Evolutionary conservation across 1,284 basidiomycete species (phyloP).

Genomic region (Trichosporon sp.): DNA sequence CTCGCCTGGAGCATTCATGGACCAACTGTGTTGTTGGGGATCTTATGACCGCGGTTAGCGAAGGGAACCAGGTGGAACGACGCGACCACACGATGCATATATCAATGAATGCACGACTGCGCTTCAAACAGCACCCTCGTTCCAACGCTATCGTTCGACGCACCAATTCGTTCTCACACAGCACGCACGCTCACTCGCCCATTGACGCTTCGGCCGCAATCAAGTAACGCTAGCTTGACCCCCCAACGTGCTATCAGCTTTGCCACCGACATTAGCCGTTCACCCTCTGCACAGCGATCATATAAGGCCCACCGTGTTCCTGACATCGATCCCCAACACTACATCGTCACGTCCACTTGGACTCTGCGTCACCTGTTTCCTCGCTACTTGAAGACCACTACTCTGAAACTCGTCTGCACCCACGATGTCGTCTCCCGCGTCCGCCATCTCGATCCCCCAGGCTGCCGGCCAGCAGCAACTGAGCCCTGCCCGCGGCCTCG

Average conservation of each 20-base stretch:
- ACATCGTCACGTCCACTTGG: too few species aligned
- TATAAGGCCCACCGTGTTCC: slow-evolving; percentile 9
- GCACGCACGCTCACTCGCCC: not conserved
- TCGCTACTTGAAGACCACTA: too few species aligned
- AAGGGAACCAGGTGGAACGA: not conserved
- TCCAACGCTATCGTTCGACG: not conserved
- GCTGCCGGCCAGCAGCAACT: slow-evolving; percentile 2
- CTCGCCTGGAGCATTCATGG: not conserved
- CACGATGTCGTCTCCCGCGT: slow-evolving; percentile 6
- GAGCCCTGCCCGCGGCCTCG: slow-evolving; percentile 20
- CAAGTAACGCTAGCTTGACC: not conserved
- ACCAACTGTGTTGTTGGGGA: not conserved
- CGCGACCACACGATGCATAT: not conserved
- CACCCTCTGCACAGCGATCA: not conserved
- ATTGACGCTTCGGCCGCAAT: not conserved
- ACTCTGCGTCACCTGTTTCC: too few species aligned
- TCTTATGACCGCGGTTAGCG: not conserved
- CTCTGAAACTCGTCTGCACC: not conserved
- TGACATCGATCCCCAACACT: not conserved
- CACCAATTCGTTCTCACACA: not conserved
- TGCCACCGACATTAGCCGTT: slow-evolving; percentile 19
- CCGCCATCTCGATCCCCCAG: slow-evolving; percentile 13
- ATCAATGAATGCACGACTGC: not conserved
- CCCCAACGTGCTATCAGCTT: not conserved
- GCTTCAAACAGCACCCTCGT: not conserved